Evolutionary conservation across 495 filamentous ascomycete genomes (phyloP), one percentile per base, ranked within the genome.

Genomic region (Xylaria curta): DNA sequence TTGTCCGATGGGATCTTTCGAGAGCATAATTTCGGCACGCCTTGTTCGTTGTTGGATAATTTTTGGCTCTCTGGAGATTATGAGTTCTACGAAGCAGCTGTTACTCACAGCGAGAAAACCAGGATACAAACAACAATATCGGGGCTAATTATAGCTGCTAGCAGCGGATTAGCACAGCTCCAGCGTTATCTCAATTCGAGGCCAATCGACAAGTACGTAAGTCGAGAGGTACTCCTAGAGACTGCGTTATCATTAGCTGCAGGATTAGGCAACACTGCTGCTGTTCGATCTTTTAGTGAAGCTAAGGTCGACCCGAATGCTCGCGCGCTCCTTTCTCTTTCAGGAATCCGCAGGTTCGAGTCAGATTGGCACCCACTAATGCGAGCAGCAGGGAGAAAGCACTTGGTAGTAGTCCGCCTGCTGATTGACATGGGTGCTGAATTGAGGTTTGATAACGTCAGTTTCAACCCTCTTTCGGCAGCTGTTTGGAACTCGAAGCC

Each of bases 341-440:
- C 33, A 6, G 6, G 6, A 4, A 7, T 36, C 33, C 33, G 6
- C 4, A 7, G 10, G 17, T 49, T n/a, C 28, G 1, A 7, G 56
- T n/a, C 2, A 15, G 4, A 62, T 44, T 62, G 33, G 59, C 59
- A 44, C 9, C 59, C 59, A 24, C 24, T 62, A 8, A 62, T 62
- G 59, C 59, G 59, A 19, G 59, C 59, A 62, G 59, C 59, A 62
- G 59, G 26, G 5, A 38, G 17, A 13, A 62, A 62, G 6, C 21
- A 42, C n/a, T 44, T 62, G 3, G 59, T 17, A 15, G 36, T 38
- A 5, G 38, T 44, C 38, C 17, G 19, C 9, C 3, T 3, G 9
- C 38, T 62, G 17, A 12, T 44, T 26, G 38, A 44, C 15, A 24
- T 62, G n/a, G 59, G 59, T 13, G n/a, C 59, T 15, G 59, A 62